Evolutionary conservation across 805 yeast genomes (phyloP).

Genomic region (Suhomyces faveliae): DNA sequence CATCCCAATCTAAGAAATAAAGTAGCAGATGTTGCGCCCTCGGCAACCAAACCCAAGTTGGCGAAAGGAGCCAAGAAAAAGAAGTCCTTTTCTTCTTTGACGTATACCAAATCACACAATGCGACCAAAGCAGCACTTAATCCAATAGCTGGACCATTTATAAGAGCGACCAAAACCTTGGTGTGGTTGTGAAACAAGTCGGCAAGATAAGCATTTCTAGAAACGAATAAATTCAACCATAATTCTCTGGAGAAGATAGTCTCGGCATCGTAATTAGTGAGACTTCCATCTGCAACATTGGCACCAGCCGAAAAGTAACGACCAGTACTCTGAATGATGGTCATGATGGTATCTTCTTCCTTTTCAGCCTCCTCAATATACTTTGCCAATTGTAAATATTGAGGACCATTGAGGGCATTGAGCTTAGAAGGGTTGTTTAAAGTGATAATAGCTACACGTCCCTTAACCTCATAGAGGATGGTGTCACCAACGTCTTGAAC

Average conservation of each 20-base stretch:
- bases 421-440: constrained; percentile 58
- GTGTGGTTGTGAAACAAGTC: constrained; percentile 66
- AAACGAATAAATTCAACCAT: constrained; percentile 60
- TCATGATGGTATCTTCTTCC: constrained; percentile 59
- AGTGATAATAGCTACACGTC: constrained; percentile 58
- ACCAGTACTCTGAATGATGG: constrained; percentile 70
- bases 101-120: constrained; percentile 75
- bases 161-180: constrained; percentile 67
- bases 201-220: constrained; percentile 70
- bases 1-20: constrained; percentile 69
- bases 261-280: constrained; percentile 27
- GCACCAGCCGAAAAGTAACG: constrained; percentile 86
- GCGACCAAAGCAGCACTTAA: constrained; percentile 70
- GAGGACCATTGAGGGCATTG: constrained; percentile 67
- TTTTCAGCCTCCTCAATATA: constrained; percentile 60
- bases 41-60: constrained; percentile 78
- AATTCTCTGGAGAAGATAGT: constrained; percentile 34
- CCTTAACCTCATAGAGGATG: constrained; percentile 43
- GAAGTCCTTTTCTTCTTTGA: constrained; percentile 55
- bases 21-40: constrained; percentile 73
- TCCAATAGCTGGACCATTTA: constrained; percentile 89
- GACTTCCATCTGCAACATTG: constrained; percentile 48
- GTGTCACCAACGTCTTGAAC: constrained; percentile 6
- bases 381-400: constrained; percentile 60
- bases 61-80: constrained; percentile 74